These are phyloP conservation scores for Aspergillus sparsus DNA, from an alignment of 495 filamentous ascomycete species.

Conservation along the genomic window DNA sequence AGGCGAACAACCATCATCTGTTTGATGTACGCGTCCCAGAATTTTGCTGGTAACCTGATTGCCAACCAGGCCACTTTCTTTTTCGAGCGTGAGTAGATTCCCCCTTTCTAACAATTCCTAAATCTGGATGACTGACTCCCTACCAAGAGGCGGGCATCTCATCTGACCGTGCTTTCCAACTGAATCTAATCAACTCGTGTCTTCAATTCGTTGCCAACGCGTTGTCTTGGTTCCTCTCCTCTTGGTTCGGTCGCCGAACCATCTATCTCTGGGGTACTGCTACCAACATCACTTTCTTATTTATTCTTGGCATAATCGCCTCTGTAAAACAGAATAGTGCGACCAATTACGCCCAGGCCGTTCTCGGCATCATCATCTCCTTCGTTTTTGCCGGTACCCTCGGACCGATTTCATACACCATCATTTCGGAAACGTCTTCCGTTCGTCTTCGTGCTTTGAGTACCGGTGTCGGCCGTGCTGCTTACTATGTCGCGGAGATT, in stretches of 20 bases:
- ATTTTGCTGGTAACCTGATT: conserved; percentile 60
- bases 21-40: conserved; percentile 50
- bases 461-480: conserved; percentile 63
- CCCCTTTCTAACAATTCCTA: neutral
- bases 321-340: conserved; percentile 48
- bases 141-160: conserved; percentile 62
- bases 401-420: conserved; percentile 73
- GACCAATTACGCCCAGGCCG: conserved; percentile 49
- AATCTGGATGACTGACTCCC: conserved; percentile 5
- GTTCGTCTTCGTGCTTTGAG: conserved; percentile 74
- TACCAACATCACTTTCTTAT: conserved; percentile 61
- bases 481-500: conserved; percentile 69
- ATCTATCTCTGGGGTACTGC: conserved; percentile 62
- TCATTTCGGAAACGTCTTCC: conserved; percentile 71
- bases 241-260: conserved; percentile 64
- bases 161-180: conserved; percentile 29
- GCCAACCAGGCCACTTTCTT: conserved; percentile 79
- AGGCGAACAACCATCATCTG: conserved; percentile 67
- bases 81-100: conserved; percentile 46
- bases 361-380: conserved; percentile 54
- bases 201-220: conserved; percentile 38
- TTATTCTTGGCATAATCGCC: conserved; percentile 71
- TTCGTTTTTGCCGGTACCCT: conserved; percentile 68
- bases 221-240: conserved; percentile 64
- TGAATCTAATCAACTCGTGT: conserved; percentile 40